Percentiles rank a stretch among this genome's conserved stretches.
phyloP scores from a whole-genome alignment of 2,329 filamentous ascomycete genomes.

The Dryadomyces sulphureus region DNA sequence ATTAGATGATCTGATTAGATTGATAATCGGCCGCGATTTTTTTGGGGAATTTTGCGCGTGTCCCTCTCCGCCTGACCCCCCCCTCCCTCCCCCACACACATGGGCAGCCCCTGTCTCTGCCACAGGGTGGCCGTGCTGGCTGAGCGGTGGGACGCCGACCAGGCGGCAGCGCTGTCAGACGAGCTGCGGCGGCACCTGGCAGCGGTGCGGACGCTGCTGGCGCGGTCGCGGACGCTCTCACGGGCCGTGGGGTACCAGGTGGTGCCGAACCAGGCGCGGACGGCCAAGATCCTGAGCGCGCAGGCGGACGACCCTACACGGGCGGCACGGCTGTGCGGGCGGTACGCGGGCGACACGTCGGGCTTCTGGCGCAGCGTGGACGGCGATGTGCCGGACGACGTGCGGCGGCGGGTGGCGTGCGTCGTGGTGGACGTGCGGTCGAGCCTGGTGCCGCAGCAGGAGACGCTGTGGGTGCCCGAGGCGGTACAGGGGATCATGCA shows the following conservation, averaged over 20 bases:
- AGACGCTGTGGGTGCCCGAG: slow-evolving; percentile 10
- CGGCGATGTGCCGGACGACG: slow-evolving; percentile 11
- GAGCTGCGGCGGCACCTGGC: not conserved
- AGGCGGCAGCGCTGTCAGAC: not conserved
- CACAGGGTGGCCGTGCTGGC: not conserved
- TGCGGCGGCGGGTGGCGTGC: slow-evolving; percentile 17
- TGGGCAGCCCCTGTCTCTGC: not conserved
- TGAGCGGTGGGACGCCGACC: not conserved
- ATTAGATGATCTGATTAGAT: slow-evolving; percentile 2
- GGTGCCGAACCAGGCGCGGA: slow-evolving; percentile 17
- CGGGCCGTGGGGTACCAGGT: slow-evolving; percentile 18
- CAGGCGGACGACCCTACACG: slow-evolving; percentile 8
- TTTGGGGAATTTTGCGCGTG: no score
- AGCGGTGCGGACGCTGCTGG: slow-evolving; percentile 9
- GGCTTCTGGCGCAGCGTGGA: slow-evolving; percentile 13
- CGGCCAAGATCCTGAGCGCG: slow-evolving; percentile 16
- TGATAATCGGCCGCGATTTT: no score
- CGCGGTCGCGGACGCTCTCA: slow-evolving; percentile 15
- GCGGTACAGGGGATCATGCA: slow-evolving; percentile 12
- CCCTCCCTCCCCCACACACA: not conserved
- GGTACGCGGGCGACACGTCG: slow-evolving; percentile 6
- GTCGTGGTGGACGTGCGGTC: slow-evolving; percentile 17
- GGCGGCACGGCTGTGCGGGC: slow-evolving; percentile 8
- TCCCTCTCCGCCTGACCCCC: no score
- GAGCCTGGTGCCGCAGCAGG: slow-evolving; percentile 9